Conservation (phyloP, 1,284 basidiomycete species). For the Uromyces viciae-fabae region DNA sequence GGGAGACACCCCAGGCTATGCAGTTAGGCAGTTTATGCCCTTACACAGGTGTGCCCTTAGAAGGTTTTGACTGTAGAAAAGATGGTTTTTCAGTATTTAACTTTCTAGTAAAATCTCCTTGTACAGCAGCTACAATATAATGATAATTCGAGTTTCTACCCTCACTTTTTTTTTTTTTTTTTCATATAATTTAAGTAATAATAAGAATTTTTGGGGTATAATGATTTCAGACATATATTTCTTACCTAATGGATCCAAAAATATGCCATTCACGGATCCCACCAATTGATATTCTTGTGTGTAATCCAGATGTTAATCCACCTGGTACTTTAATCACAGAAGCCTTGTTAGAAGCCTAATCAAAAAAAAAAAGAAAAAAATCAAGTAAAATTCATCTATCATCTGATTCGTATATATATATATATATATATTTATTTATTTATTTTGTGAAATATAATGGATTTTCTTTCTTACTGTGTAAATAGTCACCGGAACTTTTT, state of each 20-base stretch:
- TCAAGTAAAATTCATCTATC: neutral
- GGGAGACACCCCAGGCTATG: no score
- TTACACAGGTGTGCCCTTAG: no score
- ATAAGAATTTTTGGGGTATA: neutral
- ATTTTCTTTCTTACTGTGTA: constrained; percentile 15
- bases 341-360: constrained; percentile 24
- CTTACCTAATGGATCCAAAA: constrained; percentile 43
- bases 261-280: constrained; percentile 45
- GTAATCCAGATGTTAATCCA: constrained; percentile 41
- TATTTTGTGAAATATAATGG: no score
- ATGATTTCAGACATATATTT: neutral
- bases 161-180: constrained; percentile 58
- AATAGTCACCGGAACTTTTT: constrained; percentile 25
- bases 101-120: constrained; percentile 67
- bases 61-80: constrained; percentile 67
- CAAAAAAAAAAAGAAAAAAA: neutral
- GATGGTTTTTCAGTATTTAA: constrained; percentile 67
- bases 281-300: constrained; percentile 36
- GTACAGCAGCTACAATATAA: constrained; percentile 70
- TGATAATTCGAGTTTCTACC: constrained; percentile 67
- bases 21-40: no score
- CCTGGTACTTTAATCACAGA: constrained; percentile 34
- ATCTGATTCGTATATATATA: neutral
- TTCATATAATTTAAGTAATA: neutral
- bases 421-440: no score